Base-by-base conservation (phyloP, 768 basidiomycete genomes). In the Suillus weaverae region DNA sequence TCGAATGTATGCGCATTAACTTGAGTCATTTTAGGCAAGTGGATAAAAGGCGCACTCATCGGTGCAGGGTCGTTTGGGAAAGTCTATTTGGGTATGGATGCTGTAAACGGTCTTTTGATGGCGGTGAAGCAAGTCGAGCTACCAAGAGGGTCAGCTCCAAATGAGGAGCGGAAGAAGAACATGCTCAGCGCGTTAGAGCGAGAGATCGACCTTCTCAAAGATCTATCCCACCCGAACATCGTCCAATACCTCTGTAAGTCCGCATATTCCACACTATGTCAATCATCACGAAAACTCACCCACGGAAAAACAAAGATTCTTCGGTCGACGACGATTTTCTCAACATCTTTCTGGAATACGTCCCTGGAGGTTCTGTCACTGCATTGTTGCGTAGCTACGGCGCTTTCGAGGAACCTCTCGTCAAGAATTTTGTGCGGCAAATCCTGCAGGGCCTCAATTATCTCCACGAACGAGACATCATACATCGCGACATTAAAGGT, bases 401-500 rank as follows among this genome's bases (percentile, higher is more conserved):
- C 54, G 93, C 96, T 3, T 97, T 98, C 65, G 95, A 97, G 74
- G 96, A 98, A 73, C 83, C 89, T 0, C 84, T 98, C 5, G 94
- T 97, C 50, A 89, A 91, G 69, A 96, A 93, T 72, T 98, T 96
- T 75, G 92, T 96, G 57, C 85, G 92, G 30, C 96, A 97, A 76
- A 97, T 97, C 67, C 81, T 96, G 50, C 87, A 88, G 59, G 95
- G 95, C 13, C 83, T 98, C 62, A 86, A 89, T 72, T 98, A 97
- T 70, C 84, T 98, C 18, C 97, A 99, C 73, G 97, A 99, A 69
- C 97, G 99, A 81, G 97, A 97, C 82, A 97, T 99, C 66, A 98
- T 99, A 70, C 97, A 99, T 76, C 86, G 97, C 38, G 97, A 99
- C 72, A 99, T 99, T 81, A 99, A 99, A 76, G 97, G 97, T 41